These are phyloP conservation scores for Lactuca saligna DNA, from an alignment of 129 eudicot species.

Conservation along the genomic window DNA sequence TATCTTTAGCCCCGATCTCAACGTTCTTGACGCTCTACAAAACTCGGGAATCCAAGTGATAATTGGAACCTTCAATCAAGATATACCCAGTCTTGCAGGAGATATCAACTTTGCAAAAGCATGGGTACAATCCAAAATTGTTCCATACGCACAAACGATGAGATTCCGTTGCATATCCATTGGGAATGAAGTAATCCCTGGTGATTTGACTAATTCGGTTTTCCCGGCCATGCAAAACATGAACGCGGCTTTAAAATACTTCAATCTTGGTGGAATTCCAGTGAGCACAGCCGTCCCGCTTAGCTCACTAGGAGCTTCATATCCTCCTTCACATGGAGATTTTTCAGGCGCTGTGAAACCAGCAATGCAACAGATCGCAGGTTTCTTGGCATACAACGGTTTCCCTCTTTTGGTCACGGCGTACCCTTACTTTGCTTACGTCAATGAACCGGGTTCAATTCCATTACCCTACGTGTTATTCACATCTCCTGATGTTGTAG, in stretches of 20 bases:
- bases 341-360: conserved; percentile 11
- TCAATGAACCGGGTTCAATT: conserved; percentile 14
- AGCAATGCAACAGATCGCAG: conserved; percentile 17
- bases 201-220: conserved; percentile 13
- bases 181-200: conserved; percentile 45
- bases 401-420: conserved; percentile 43
- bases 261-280: conserved; percentile 15
- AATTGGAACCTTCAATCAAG: conserved; percentile 38
- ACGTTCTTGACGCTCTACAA: conserved; percentile 33
- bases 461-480: conserved; percentile 30
- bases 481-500: conserved; percentile 31
- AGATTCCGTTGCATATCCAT: conserved; percentile 31
- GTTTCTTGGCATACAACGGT: conserved; percentile 18
- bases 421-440: conserved; percentile 45
- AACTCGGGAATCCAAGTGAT: conserved; percentile 31
- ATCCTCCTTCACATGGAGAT: conserved; percentile 38
- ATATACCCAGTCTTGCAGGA: conserved; percentile 28
- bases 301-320: conserved; percentile 25
- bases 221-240: conserved; percentile 39
- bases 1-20: conserved; percentile 34
- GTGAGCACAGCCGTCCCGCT: conserved; percentile 33
- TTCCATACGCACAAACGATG: conserved; percentile 31
- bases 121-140: conserved; percentile 38
- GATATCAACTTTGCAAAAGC: conserved; percentile 25
- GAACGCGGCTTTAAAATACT: conserved; percentile 22